Conservation (phyloP, 2,329 filamentous ascomycete species). For the Davidsoniella australis region DNA sequence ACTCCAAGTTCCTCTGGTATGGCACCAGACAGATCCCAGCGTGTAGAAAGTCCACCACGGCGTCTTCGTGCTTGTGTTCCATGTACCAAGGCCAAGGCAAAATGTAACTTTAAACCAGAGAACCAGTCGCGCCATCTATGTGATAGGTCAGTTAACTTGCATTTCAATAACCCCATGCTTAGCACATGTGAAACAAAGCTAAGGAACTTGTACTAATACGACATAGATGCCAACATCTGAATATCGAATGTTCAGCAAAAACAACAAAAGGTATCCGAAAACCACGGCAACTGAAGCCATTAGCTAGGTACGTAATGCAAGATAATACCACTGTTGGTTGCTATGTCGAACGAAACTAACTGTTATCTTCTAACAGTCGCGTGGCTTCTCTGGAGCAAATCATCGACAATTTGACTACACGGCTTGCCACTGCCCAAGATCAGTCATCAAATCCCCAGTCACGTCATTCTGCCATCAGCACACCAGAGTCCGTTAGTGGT, state of each 20-base stretch:
- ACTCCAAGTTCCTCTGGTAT: not conserved
- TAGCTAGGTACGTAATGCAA: constrained; percentile 15
- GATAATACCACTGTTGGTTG: not conserved
- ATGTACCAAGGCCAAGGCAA: constrained; percentile 14
- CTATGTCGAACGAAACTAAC: not conserved
- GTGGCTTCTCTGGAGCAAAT: constrained; percentile 17
- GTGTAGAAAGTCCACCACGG: constrained; percentile 13
- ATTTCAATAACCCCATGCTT: no score
- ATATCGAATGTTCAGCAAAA: constrained; percentile 18
- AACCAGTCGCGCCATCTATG: constrained; percentile 12
- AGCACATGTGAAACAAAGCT: no score
- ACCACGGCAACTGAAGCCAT: constrained; percentile 18
- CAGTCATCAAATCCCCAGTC: not conserved
- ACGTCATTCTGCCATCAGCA: constrained; percentile 5
- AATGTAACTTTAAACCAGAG: constrained; percentile 12
- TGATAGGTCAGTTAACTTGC: constrained; percentile 9
- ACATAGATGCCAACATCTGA: constrained; percentile 17
- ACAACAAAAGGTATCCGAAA: constrained; percentile 18
- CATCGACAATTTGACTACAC: constrained; percentile 14
- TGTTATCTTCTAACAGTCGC: constrained; percentile 13
- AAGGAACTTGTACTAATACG: not conserved
- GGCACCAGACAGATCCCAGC: constrained; percentile 1
- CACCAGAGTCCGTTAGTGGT: constrained; percentile 8
- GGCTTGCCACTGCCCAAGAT: constrained; percentile 7
- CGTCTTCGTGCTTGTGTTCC: constrained; percentile 14